Evolutionary conservation across 2,329 filamentous ascomycete genomes (phyloP), one percentile per base, ranked within the genome.

Genomic region (Alternaria gaisen): DNA sequence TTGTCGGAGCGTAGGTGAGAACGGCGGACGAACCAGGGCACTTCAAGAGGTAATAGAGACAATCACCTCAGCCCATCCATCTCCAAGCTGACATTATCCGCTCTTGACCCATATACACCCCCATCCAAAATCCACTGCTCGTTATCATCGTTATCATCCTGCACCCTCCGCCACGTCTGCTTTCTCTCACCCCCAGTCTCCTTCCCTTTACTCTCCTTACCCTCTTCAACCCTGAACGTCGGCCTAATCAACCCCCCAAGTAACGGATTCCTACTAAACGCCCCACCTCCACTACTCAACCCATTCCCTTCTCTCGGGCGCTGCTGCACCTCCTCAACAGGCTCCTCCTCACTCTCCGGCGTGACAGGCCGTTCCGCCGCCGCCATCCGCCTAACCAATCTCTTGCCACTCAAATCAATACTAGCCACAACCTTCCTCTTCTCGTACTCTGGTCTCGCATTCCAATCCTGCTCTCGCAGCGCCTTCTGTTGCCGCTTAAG

Each of bases 401-500:
- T 93, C 18, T 90, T 90, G 0, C 90, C 90, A 9, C 89, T 88
- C 0, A 97, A 81, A 75, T 97, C 93, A 62, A 97, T 91, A 72
- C 91, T 94, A 67, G 96, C 86, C 1, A 97, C 90, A 61, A 95
- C 90, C 69, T 86, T 88, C 60, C 92, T 86, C 84, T 94, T 97
- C 81, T 97, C 94, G 78, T 93, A 97, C 64, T 96, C 94, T 0
- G 93, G 93, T 53, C 87, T 83, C 4, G 91, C 89, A 68, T 91
- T 91, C 89, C 93, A 96, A 72, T 97, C 92, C 84, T 95, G 89
- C 79, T 97, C 92, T 5, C 92, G 83, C 68, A 97, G 80, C 4
- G 94, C 82, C 75, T 91, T 92, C 79, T 97, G 93, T 79, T 97
- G 94, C 59, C 89, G 86, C 79, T 94, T 96, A 58, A 97, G 81